phyloP scores from a whole-genome alignment of 306 rosid genomes.

The Sindora glabra region DNA sequence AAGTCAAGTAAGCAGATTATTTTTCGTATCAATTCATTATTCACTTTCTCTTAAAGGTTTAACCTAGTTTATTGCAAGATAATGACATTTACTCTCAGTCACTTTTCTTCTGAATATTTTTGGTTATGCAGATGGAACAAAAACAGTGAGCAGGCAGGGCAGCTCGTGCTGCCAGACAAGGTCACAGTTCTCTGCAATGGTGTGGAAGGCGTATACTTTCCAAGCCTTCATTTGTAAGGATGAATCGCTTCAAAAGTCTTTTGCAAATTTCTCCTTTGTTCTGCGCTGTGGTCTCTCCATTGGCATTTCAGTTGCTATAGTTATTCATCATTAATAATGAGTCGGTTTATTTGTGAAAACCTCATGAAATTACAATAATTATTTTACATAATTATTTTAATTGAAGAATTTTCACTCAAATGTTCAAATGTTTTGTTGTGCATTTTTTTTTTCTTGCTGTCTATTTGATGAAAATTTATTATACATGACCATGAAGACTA shows the following conservation, averaged over 20 bases:
- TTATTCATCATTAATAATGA: not conserved
- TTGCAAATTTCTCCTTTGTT: not conserved
- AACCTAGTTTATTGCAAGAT: not conserved
- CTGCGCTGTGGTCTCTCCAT: not conserved
- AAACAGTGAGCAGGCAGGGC: constrained; percentile 28
- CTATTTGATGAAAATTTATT: not conserved
- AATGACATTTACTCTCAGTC: constrained; percentile 7
- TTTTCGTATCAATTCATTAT: not conserved
- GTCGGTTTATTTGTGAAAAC: too few relatives aligned
- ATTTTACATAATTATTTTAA: too few relatives aligned
- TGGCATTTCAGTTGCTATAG: not conserved
- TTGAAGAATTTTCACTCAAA: not conserved
- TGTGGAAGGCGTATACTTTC: constrained; percentile 90
- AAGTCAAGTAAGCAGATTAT: constrained; percentile 61
- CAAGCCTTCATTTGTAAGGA: constrained; percentile 96
- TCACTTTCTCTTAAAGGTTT: not conserved
- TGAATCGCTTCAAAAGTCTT: constrained; percentile 11
- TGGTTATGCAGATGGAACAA: constrained; percentile 64
- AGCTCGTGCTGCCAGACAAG: constrained; percentile 58
- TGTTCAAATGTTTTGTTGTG: not conserved
- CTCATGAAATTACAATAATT: too few relatives aligned
- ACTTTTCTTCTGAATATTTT: too few relatives aligned
- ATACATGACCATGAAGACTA: not conserved
- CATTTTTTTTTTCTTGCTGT: not conserved
- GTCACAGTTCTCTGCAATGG: constrained; percentile 92